Conservation (phyloP, 148 eudicot species). For the Diospyros lotus region DNA sequence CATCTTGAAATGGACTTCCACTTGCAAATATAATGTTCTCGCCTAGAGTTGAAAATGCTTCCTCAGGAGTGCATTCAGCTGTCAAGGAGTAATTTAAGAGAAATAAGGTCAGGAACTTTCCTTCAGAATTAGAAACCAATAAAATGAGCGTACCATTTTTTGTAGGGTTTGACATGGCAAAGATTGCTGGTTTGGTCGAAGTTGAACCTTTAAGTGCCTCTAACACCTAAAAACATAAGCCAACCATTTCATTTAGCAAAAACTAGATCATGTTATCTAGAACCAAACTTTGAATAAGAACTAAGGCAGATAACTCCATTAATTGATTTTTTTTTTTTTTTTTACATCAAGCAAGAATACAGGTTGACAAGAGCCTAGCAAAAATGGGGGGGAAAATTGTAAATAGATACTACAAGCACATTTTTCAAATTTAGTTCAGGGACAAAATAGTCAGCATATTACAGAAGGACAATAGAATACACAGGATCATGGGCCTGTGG, state of each 20-base stretch:
- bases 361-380: background rate
- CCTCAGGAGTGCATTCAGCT: conserved; percentile 99
- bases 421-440: background rate
- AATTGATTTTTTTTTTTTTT: background rate
- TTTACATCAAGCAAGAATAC: background rate
- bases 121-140: background rate
- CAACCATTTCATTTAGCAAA: conserved; percentile 4
- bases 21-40: conserved; percentile 81
- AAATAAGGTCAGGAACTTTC: conserved; percentile 2
- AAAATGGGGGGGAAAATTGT: background rate
- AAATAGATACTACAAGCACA: too few relatives aligned
- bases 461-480: background rate
- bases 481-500: background rate
- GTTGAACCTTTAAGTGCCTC: conserved; percentile 86
- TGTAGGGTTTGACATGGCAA: conserved; percentile 98
- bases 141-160: conserved; percentile 55
- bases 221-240: conserved; percentile 48
- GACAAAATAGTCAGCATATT: background rate
- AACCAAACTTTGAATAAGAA: conserved; percentile 5
- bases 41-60: conserved; percentile 84
- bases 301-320: background rate
- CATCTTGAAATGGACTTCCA: conserved; percentile 91
- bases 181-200: conserved; percentile 90
- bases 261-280: background rate
- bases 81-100: conserved; percentile 14